Base-by-base conservation (phyloP, 768 basidiomycete species). In the Termitomyces sp. region DNA sequence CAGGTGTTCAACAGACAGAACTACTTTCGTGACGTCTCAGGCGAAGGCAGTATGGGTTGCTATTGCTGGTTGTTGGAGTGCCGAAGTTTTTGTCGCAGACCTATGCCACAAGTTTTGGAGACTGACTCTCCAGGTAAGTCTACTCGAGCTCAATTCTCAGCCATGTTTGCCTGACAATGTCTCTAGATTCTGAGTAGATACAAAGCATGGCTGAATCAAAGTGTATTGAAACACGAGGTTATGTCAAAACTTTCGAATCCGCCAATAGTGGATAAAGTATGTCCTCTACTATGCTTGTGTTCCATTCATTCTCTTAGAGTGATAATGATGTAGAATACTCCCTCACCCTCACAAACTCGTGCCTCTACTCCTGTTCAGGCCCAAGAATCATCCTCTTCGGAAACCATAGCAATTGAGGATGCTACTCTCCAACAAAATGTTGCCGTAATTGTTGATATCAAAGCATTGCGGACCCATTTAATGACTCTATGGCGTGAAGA, bases 61-160 rank as follows among this genome's bases (percentile, higher is more conserved):
- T 3, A 76, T 97, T 20, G 74, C 80, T 38, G 79, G 82, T 7
- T 93, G 94, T 67, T 98, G 96, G 96, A 88, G 86, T 57, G 81
- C 85, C 18, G 87, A 93, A 52, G 79, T 97, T 8, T 95, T 83
- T 69, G 85, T 98, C 43, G 87, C 88, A 2, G 88, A 94, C 58
- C 72, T 98, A 11, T 81, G 82, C 36, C 79, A 87, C 70, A 81
- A 90, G 51, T 98, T 98, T 70, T 98, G 96, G 97, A 84, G 81
- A 65, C 73, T 98, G 57, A 91, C 88, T 6, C 72, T 99, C 28
- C 96, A 99, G 83, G 94, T 93, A 50, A 40, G 76, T 63, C 58
- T 44, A 24, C 53, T 20, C 26, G 8, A 1, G 8, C 9, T 35
- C 14, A 41, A 6, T 46, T 28, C 46, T 35, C 38, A n/a, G 49